A percentile compares a stretch with the other conserved stretches of the same genome.
Evolutionary conservation across 176 grass and related monocot genomes (phyloP).

Genomic region (Metroxylon sagu): DNA sequence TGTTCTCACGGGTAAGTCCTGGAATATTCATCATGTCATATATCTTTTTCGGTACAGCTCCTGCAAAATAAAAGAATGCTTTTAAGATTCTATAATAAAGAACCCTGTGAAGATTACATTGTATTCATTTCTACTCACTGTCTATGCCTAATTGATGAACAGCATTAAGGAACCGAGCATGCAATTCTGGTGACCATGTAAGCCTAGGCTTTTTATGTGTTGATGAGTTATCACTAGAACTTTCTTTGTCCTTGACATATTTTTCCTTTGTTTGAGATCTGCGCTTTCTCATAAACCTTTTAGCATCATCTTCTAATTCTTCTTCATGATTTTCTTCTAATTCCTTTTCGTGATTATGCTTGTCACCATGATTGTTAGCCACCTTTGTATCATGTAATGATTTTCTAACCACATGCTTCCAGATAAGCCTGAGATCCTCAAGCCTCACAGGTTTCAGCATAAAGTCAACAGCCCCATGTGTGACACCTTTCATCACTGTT

Average conservation of each 20-base stretch:
- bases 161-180: not conserved
- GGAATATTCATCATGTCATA: slow-evolving; percentile 1
- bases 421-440: slow-evolving; percentile 9
- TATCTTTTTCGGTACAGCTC: slow-evolving; percentile 1
- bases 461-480: slow-evolving; percentile 7
- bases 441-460: slow-evolving; percentile 10
- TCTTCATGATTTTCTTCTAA: not conserved
- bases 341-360: not conserved
- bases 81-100: no score
- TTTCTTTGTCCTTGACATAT: not conserved
- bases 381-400: not conserved
- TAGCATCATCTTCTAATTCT: not conserved
- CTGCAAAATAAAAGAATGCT: slow-evolving; percentile 1
- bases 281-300: not conserved
- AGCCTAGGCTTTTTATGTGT: not conserved
- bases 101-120: not conserved
- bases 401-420: slow-evolving; percentile 12
- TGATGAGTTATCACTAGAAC: not conserved
- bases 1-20: slow-evolving; percentile 3
- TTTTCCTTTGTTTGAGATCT: no score
- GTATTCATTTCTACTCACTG: not conserved
- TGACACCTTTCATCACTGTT: slow-evolving; percentile 1
- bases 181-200: not conserved
- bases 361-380: not conserved
- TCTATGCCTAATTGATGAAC: not conserved